These are phyloP conservation scores for Aechmea fasciata DNA, from an alignment of 176 grass and related monocot genomes.

Conservation along the genomic window DNA sequence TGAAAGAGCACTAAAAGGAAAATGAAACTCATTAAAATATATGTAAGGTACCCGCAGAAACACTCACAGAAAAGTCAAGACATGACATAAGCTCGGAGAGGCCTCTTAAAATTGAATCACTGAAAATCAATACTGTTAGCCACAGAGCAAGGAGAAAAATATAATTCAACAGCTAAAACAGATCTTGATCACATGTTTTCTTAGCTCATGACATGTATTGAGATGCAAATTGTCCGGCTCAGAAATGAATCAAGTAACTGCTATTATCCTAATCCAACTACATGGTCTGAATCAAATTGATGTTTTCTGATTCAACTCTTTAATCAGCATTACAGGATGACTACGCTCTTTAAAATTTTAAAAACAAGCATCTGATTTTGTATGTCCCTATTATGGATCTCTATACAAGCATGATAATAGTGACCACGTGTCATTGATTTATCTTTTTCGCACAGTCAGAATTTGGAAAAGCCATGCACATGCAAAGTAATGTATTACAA, in stretches of 20 bases:
- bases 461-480: background rate
- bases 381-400: background rate
- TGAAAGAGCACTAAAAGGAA: background rate
- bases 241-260: no score
- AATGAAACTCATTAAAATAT: conserved; percentile 14
- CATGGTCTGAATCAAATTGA: no score
- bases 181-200: background rate
- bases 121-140: conserved; percentile 34
- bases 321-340: background rate
- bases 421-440: background rate
- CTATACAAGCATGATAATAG: background rate
- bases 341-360: background rate
- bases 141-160: conserved; percentile 16
- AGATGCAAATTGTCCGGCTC: no score
- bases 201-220: background rate
- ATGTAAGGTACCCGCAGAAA: conserved; percentile 19
- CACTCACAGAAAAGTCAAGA: conserved; percentile 55
- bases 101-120: conserved; percentile 55
- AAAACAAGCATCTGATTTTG: background rate
- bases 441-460: background rate
- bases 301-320: no score
- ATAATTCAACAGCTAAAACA: background rate
- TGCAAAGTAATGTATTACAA: background rate
- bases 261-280: no score
- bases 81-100: conserved; percentile 59